Percentiles rank a stretch among this genome's conserved stretches.
phyloP scores from a whole-genome alignment of 768 basidiomycete genomes.

The Pholiota microspora region DNA sequence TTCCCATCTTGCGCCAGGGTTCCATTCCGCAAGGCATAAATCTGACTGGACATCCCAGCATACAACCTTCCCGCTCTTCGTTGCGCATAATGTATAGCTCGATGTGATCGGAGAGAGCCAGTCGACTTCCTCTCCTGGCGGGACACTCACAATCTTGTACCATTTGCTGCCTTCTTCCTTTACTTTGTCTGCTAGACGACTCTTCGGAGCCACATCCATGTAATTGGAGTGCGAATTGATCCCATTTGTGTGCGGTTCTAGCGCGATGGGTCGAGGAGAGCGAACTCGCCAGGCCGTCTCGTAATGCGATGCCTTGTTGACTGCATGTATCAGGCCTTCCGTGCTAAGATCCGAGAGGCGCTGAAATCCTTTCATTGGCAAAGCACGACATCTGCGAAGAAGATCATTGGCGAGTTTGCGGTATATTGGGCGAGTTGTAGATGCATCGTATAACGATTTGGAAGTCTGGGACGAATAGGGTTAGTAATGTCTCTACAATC shows the following conservation, averaged over 20 bases:
- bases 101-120: conserved; percentile 79
- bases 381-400: conserved; percentile 62
- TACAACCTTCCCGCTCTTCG: conserved; percentile 72
- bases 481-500: background rate
- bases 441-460: conserved; percentile 57
- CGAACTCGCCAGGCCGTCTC: conserved; percentile 63
- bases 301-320: conserved; percentile 59
- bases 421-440: conserved; percentile 66
- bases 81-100: conserved; percentile 73
- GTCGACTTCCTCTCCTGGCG: conserved; percentile 67
- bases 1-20: conserved; percentile 62
- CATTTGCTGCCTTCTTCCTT: conserved; percentile 34
- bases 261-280: conserved; percentile 50
- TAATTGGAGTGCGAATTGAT: conserved; percentile 35
- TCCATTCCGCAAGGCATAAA: conserved; percentile 65
- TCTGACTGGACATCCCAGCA: conserved; percentile 75
- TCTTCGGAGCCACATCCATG: conserved; percentile 28
- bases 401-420: conserved; percentile 61
- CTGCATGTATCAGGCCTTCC: conserved; percentile 56
- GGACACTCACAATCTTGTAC: conserved; percentile 70
- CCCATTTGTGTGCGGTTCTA: conserved; percentile 25
- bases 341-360: conserved; percentile 65
- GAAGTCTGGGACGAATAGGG: conserved; percentile 46
- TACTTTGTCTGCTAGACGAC: conserved; percentile 12
- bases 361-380: conserved; percentile 70